Evolutionary conservation across 257 asterid species (phyloP), one percentile per base, ranked within the genome.

Genomic region (Nicotiana obtusifolia): DNA sequence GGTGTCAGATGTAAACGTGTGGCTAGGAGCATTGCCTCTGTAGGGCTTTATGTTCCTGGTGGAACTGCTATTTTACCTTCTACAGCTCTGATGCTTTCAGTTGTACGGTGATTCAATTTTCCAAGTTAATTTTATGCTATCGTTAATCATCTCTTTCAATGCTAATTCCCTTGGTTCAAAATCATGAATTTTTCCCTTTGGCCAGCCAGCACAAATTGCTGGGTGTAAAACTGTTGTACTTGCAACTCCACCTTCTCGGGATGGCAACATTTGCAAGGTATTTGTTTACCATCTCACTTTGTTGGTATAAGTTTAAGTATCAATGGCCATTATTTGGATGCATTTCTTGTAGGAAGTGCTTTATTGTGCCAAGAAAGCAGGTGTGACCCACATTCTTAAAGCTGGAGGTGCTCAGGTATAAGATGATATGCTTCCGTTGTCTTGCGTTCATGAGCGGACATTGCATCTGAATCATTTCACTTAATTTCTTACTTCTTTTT

Each of bases 41-140:
- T 95, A 8, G 99, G 99, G 84, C 99, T 95, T 83, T 95, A 95
- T 79, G 98, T 95, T 85, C 99, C 99, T 79, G 99, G 99, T 77
- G 99, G 99, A 84, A 95, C 98, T 85, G 99, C 99, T 79, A 97
- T 95, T 80, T 89, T 95, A 86, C 99, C 99, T 84, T 95, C 99
- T 78, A 95, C 99, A 41, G 98, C 99, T 84, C 84, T 95, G 87
- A 95, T 95, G 99, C 99, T 95, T 87, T 84, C 99, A 89, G 91
- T 95, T 86, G 98, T 95, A 94, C 53, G 95, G 86, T 87, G 88
- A 85, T 87, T 84, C 65, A 52, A 65, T 78, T 80, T 80, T 65
- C 75, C 77, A 66, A 16, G 4, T 84, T 73, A 47, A 28, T 41
- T 81, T 73, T 16, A 22, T 73, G 61, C 61, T 73, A 10, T 73